Base-by-base conservation (phyloP, 2,329 filamentous ascomycete species). In the Sporothrix dimorphospora region DNA sequence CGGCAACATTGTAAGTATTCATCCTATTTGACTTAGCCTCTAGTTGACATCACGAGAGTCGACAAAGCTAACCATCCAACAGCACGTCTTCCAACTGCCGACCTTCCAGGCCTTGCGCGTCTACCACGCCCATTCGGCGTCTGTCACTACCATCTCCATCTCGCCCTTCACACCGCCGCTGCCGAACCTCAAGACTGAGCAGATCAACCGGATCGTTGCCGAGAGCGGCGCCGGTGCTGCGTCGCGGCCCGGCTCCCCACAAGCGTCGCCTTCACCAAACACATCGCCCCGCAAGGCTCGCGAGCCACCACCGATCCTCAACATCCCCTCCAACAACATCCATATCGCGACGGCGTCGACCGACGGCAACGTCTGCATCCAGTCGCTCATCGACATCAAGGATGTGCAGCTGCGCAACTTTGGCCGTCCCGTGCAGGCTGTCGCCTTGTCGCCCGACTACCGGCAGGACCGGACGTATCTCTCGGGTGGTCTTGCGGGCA, bases 381-480 rank as follows among this genome's bases (percentile, higher is more conserved):
- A 94, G 72, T 97, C 94, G 0, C 83, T 99, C 24, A 83, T 96
- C 24, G 95, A 99, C 78, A 83, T 91, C 49, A 97, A 94, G 78
- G 96, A 99, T 81, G 94, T 98, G 2, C 91, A 94, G 72, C 82
- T 98, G 38, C 91, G 96, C 38, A 98, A 98, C 79, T 99, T 98
- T 82, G 94, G 93, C 1, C 89, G 97, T 4, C 97, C 97, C 0
- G 90, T 99, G 2, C 94, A 98, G 78, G 90, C 94, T 6, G 94
- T 99, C 1, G 93, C 94, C 0, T 82, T 99, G n/a, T 98, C 96
- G 0, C 96, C 96, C 0, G 94, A 98, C 69, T 99, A 94, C 83
- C 97, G 92, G 79, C 92, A 87, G 72, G 96, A 99, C 79, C 88
- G 91, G 71, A 92, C 91, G 2, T 99, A 98, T 79, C 83, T 99